Base-by-base conservation (phyloP, 139 green algal genomes). In the Chlorella sp. region DNA sequence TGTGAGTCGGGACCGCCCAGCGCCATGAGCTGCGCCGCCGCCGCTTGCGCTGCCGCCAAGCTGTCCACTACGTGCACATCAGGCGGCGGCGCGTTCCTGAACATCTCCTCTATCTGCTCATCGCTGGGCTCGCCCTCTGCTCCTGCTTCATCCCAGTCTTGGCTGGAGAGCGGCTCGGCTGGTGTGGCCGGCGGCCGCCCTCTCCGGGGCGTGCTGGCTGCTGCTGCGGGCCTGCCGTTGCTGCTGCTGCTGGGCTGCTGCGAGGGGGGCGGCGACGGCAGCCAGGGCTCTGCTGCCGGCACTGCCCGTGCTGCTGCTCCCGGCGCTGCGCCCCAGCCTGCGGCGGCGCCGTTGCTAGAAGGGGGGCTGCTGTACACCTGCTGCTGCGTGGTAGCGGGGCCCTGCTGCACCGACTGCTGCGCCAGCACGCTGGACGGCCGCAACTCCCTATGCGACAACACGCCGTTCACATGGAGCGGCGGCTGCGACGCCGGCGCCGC, bases 41-140 rank as follows among this genome's bases (percentile, higher is more conserved):
- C 79, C 1, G 44, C 55, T 4, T 34, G 71, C 32, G 89, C 89
- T 13, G 62, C 82, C 56, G 32, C 80, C n/a, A 81, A 28, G 30
- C 79, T 89, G 82, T 89, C 76, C 6, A 92, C 89, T 0, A 92
- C 84, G 67, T 89, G 81, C 51, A 92, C 87, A 56, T 91, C 75
- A 1, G 71, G 83, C 30, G 89, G 89, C 9, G 65, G 88, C 65
- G 78, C 57, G 71, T 90, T 90, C 3, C 17, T n/a, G 41, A 82
- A 90, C 0, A 60, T 30, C 47, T 62, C 44, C n/a, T 28, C 60
- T 32, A 89, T 78, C n/a, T 44, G 41, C 41, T 79, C 71, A 2
- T 88, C 60, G 41, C 41, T 32, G 12, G 47, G 21, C n/a, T 73
- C 72, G 25, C 60, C 67, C 20, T 71, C 74, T 3, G 20, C 34